Percentiles rank a stretch among this genome's conserved stretches.
Evolutionary conservation across 2,329 filamentous ascomycete genomes (phyloP).

Genomic region (Biscogniauxia marginata): DNA sequence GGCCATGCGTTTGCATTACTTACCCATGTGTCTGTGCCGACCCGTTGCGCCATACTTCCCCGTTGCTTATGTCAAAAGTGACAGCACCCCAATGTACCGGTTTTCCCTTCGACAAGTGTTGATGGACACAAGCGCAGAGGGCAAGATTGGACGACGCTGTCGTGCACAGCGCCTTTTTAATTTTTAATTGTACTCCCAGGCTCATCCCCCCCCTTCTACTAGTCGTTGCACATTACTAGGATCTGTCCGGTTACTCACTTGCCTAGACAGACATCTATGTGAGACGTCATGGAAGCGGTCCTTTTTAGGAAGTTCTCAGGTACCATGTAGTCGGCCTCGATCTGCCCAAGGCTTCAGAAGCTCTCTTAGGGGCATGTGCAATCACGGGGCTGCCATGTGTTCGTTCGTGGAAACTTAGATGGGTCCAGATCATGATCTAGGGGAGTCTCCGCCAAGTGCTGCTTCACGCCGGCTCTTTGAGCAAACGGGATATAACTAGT

Average conservation of each 20-base stretch:
- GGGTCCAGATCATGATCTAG: slow-evolving; percentile 9
- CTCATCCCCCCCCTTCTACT: slow-evolving; percentile 14
- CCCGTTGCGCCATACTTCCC: slow-evolving; percentile 21
- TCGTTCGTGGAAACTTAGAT: slow-evolving; percentile 8
- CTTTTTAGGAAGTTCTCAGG: slow-evolving; percentile 1
- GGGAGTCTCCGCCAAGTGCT: background rate
- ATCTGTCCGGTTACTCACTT: slow-evolving; percentile 18
- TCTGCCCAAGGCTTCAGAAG: slow-evolving; percentile 4
- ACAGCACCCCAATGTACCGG: slow-evolving; percentile 22
- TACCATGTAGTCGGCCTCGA: slow-evolving; percentile 10
- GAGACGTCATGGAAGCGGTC: slow-evolving; percentile 15
- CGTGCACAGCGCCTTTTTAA: slow-evolving; percentile 20
- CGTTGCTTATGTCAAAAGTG: slow-evolving; percentile 19
- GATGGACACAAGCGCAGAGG: slow-evolving; percentile 8
- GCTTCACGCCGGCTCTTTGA: slow-evolving; percentile 6
- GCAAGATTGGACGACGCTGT: slow-evolving; percentile 15
- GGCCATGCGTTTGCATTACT: slow-evolving; percentile 26
- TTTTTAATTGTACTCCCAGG: slow-evolving; percentile 21
- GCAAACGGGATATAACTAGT: slow-evolving; percentile 23
- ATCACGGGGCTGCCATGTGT: slow-evolving; percentile 13
- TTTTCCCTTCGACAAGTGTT: slow-evolving; percentile 1
- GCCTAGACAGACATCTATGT: slow-evolving; percentile 15
- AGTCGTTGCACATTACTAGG: slow-evolving; percentile 19
- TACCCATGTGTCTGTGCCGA: slow-evolving; percentile 23
- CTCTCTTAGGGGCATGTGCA: slow-evolving; percentile 8